Conservation (phyloP, 768 basidiomycete species). For the Naematelia encephala region DNA sequence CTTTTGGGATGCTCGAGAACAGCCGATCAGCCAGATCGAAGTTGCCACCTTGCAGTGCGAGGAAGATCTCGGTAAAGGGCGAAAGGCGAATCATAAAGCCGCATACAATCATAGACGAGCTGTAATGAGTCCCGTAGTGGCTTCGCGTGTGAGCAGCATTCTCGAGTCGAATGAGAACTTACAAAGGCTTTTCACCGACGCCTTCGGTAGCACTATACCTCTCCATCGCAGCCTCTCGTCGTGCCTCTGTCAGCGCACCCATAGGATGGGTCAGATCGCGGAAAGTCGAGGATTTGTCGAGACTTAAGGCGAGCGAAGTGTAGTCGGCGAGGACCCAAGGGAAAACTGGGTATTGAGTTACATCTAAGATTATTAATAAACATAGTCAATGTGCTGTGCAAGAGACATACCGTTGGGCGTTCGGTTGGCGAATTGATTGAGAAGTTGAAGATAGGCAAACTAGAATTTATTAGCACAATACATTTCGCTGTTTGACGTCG, state of each 20-base stretch:
- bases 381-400: not conserved
- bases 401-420: conserved; percentile 69
- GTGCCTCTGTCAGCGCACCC: conserved; percentile 76
- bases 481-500: not conserved
- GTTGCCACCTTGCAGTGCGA: conserved; percentile 84
- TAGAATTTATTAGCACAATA: conserved; percentile 44
- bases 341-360: conserved; percentile 86
- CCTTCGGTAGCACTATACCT: conserved; percentile 67
- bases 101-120: conserved; percentile 95
- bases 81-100: conserved; percentile 85
- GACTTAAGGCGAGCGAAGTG: conserved; percentile 57
- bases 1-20: conserved; percentile 61
- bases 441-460: conserved; percentile 83
- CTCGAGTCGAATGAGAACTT: conserved; percentile 5
- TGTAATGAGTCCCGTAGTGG: conserved; percentile 74
- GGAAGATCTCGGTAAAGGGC: conserved; percentile 93
- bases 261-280: conserved; percentile 77
- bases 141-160: conserved; percentile 8
- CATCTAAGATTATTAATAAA: conserved; percentile 54
- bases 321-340: conserved; percentile 89
- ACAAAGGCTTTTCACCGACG: conserved; percentile 78
- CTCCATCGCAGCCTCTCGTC: conserved; percentile 69
- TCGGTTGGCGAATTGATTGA: conserved; percentile 87
- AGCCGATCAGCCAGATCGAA: conserved; percentile 74
- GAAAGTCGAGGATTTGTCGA: conserved; percentile 30